These are phyloP conservation scores for Aphanomyces stellatus DNA, from an alignment of 352 stramenopile species.

Conservation along the genomic window DNA sequence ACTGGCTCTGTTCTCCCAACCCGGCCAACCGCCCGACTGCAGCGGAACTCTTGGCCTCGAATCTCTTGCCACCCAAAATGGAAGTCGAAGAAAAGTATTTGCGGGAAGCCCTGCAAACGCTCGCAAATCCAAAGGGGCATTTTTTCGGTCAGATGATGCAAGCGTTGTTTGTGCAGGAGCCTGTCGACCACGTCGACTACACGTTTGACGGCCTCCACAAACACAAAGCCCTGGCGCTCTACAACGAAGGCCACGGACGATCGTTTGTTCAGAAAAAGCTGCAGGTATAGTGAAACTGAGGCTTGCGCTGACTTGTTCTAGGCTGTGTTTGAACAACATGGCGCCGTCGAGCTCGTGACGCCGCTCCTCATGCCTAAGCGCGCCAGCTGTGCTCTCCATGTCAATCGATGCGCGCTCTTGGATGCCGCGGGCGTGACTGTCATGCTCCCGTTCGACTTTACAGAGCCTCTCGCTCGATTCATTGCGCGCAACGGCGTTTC, in stretches of 20 bases:
- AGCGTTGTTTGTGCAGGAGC: conserved; percentile 60
- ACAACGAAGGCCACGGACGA: conserved; percentile 17
- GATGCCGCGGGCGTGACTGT: conserved; percentile 73
- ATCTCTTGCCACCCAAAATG: conserved; percentile 69
- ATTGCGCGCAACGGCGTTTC: conserved; percentile 73
- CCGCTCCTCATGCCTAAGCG: conserved; percentile 65
- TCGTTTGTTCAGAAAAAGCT: conserved; percentile 59
- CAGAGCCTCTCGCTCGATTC: conserved; percentile 69
- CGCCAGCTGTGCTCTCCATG: conserved; percentile 57
- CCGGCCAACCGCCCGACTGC: conserved; percentile 58
- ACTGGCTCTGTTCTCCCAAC: conserved; percentile 80
- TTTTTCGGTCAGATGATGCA: conserved; percentile 85
- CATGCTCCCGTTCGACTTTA: conserved; percentile 76
- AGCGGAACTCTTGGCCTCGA: conserved; percentile 55
- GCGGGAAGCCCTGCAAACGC: conserved; percentile 71
- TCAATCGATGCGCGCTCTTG: conserved; percentile 59
- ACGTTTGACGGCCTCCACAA: conserved; percentile 74
- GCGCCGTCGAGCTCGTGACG: conserved; percentile 65
- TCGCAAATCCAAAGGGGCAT: conserved; percentile 83
- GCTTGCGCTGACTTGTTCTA: conserved; percentile 21
- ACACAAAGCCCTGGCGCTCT: background rate
- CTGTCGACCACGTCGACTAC: conserved; percentile 74
- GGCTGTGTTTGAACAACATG: conserved; percentile 79
- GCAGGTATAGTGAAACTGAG: conserved; percentile 28
- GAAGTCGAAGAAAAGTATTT: conserved; percentile 78